Evolutionary conservation across 441 rosid genomes (phyloP).

Genomic region (Adansonia madagascariensis): DNA sequence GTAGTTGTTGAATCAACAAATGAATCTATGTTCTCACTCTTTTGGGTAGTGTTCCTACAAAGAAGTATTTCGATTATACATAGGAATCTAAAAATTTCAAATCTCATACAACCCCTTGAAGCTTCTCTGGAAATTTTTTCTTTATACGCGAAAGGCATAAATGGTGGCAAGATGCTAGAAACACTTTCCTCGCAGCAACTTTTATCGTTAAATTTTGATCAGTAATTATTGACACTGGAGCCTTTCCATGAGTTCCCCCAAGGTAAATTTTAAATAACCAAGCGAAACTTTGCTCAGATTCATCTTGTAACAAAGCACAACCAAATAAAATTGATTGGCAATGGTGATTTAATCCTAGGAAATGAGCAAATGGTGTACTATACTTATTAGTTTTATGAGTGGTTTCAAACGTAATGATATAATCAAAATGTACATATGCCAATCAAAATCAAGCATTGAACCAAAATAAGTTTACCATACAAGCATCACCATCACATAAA

Average conservation of each 20-base stretch:
- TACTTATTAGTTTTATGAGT: background rate
- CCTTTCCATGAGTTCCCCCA: too few relatives aligned
- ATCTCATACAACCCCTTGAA: background rate
- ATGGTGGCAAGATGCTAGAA: background rate
- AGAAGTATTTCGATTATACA: background rate
- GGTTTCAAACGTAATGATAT: constrained; percentile 10
- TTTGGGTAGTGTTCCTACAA: background rate
- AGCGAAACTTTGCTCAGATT: too few relatives aligned
- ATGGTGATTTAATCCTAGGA: background rate
- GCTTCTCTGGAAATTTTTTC: background rate
- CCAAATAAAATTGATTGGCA: background rate
- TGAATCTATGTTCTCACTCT: background rate
- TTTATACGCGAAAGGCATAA: background rate
- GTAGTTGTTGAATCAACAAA: background rate
- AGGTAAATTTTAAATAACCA: too few relatives aligned
- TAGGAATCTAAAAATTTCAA: background rate
- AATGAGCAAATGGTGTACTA: background rate
- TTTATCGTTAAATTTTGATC: background rate
- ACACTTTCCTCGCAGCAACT: background rate
- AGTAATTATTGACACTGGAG: too few relatives aligned
- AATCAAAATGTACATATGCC: constrained; percentile 6
- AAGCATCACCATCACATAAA: background rate
- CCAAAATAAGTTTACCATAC: constrained; percentile 7
- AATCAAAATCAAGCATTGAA: constrained; percentile 11
- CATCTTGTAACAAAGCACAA: too few relatives aligned